phyloP scores from a whole-genome alignment of 202 grass and related monocot species.

The Schoenoplectus triqueter region DNA sequence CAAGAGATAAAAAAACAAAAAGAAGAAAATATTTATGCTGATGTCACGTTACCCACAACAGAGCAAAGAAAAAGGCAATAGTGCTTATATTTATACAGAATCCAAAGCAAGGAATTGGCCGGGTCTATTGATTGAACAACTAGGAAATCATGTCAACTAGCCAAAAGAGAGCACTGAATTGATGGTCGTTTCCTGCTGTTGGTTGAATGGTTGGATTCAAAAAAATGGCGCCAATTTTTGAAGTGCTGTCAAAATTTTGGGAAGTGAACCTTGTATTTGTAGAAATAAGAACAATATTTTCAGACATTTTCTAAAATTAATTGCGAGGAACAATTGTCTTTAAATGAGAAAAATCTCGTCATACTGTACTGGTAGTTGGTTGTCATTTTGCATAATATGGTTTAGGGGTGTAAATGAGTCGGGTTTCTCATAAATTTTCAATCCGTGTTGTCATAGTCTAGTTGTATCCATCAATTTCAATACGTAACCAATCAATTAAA shows the following conservation, averaged over 20 bases:
- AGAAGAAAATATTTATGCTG: constrained; percentile 18
- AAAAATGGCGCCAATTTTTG: constrained; percentile 15
- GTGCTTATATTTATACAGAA: not conserved
- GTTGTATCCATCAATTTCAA: no score
- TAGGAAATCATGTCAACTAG: constrained; percentile 13
- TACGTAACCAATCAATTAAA: no score
- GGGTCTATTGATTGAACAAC: not conserved
- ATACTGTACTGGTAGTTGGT: not conserved
- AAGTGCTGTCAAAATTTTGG: not conserved
- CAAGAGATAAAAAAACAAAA: constrained; percentile 22
- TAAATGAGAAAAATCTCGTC: not conserved
- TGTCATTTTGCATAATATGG: not conserved
- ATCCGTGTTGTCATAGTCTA: no score
- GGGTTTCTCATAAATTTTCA: no score
- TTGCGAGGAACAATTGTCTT: not conserved
- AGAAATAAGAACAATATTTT: not conserved
- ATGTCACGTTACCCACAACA: constrained; percentile 22
- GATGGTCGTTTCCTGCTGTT: not conserved
- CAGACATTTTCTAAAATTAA: not conserved
- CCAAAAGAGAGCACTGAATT: not conserved
- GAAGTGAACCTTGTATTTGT: not conserved
- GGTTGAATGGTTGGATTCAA: not conserved
- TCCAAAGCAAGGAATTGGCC: constrained; percentile 21
- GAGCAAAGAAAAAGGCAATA: not conserved
- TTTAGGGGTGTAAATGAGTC: no score